phyloP scores from a whole-genome alignment of 176 grass and related monocot species.

The Ensete ventricosum region DNA sequence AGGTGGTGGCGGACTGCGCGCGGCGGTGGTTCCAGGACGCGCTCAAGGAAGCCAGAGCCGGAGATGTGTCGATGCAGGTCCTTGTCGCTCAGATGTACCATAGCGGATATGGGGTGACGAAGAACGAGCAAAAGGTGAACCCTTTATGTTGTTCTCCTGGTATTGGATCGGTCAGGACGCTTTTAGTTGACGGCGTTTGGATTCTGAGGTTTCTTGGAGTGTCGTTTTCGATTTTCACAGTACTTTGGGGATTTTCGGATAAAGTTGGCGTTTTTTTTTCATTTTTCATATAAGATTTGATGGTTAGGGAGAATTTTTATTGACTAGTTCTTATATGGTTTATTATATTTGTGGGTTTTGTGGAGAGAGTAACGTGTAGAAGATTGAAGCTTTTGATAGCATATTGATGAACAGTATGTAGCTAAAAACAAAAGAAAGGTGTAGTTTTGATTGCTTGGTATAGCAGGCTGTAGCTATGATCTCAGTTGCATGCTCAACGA shows the following conservation, averaged over 20 bases:
- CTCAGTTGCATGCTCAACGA: background rate
- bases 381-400: background rate
- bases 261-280: background rate
- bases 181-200: background rate
- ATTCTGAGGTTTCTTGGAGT: background rate
- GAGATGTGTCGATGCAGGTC: constrained; percentile 62
- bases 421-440: background rate
- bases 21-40: constrained; percentile 79
- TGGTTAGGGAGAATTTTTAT: background rate
- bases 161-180: background rate
- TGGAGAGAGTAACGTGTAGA: background rate
- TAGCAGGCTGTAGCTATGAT: background rate
- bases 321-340: background rate
- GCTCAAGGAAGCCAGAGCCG: constrained; percentile 55
- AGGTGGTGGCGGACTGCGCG: constrained; percentile 69
- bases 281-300: background rate
- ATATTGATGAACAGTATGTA: background rate
- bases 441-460: background rate
- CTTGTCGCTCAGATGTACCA: constrained; percentile 88
- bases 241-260: background rate
- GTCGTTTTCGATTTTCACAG: background rate
- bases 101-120: constrained; percentile 51
- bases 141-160: background rate
- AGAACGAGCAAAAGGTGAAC: constrained; percentile 58
- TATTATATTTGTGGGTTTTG: background rate